phyloP scores from a whole-genome alignment of 306 rosid species.

The Chamaecrista fasciculata region DNA sequence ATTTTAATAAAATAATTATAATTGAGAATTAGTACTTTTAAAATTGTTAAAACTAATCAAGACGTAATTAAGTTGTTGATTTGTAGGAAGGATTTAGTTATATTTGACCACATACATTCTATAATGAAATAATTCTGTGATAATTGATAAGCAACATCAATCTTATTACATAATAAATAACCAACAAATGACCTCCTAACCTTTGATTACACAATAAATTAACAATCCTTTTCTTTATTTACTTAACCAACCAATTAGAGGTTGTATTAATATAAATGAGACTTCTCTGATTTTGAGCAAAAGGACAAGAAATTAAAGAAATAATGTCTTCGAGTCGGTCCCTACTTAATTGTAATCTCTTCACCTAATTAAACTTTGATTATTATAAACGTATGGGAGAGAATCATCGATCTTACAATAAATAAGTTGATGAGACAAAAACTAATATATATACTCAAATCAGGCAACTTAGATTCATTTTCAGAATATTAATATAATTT shows the following conservation, averaged over 20 bases:
- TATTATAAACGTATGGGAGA: neutral
- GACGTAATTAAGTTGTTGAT: too few species aligned
- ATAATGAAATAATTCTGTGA: too few species aligned
- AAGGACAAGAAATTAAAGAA: neutral
- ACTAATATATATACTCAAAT: slow-evolving; percentile 9
- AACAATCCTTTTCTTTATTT: slow-evolving; percentile 15
- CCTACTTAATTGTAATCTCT: neutral
- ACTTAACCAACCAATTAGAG: slow-evolving; percentile 29
- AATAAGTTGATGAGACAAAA: neutral
- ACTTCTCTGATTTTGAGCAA: slow-evolving; percentile 5
- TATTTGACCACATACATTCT: too few species aligned
- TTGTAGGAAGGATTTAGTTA: too few species aligned
- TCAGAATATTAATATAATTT: neutral
- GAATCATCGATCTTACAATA: neutral
- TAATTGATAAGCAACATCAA: too few species aligned
- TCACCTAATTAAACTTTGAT: slow-evolving; percentile 1
- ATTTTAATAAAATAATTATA: too few species aligned
- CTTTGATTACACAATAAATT: slow-evolving; percentile 8
- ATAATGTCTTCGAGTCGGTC: slow-evolving; percentile 5
- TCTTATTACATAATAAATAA: too few species aligned
- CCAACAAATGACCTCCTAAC: slow-evolving; percentile 38
- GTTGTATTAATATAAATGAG: neutral
- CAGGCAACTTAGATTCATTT: neutral
- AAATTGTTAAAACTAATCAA: too few species aligned
- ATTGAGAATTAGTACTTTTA: too few species aligned